Evolutionary conservation across 768 basidiomycete species (phyloP), one percentile per base, ranked within the genome.

Genomic region (Termitomyces sp.): DNA sequence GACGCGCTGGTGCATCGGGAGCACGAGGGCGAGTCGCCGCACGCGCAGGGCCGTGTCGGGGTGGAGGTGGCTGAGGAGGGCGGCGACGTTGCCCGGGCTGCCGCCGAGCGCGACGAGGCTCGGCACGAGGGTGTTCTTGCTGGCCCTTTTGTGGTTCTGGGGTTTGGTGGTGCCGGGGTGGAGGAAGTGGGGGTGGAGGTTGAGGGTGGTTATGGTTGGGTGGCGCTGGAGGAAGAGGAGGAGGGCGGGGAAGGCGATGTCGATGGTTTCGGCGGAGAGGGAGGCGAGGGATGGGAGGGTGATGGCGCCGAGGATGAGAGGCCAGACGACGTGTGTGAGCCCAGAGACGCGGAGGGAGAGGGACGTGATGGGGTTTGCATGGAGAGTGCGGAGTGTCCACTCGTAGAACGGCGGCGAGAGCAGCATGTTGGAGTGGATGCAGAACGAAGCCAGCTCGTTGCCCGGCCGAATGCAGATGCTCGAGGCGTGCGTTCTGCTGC

Each of bases 201-300:
- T 51, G 42, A 71, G 56, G 6, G 43, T 59, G 37, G 52, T 52
- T 22, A 71, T 64, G 4, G 53, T 60, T 4, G 64, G 62, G 57
- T 71, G 70, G 44, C 70, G 68, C 2, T 36, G 57, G n/a, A 70
- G 57, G 47, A 71, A 71, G 45, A 34, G 13, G 40, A 67, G 24
- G 34, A 71, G 55, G 47, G 60, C 62, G 1, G 55, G 45, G 26
- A 70, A 68, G 26, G 60, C 22, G 48, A 66, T 65, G 52, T 59
- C 54, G 8, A 50, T 32, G 0, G 63, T 62, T 30, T 61, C 56
- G 42, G 63, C 51, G 9, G 65, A 55, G 22, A 71, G 63, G 16
- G 46, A 32, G 33, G 53, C 20, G 16, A 70, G 64, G 3, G 63
- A 54, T 8, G 67, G 68, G 34, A 71, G 60, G 34, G 64, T 56